phyloP scores from a whole-genome alignment of 805 yeast genomes.

The Jamesozyma piceae region DNA sequence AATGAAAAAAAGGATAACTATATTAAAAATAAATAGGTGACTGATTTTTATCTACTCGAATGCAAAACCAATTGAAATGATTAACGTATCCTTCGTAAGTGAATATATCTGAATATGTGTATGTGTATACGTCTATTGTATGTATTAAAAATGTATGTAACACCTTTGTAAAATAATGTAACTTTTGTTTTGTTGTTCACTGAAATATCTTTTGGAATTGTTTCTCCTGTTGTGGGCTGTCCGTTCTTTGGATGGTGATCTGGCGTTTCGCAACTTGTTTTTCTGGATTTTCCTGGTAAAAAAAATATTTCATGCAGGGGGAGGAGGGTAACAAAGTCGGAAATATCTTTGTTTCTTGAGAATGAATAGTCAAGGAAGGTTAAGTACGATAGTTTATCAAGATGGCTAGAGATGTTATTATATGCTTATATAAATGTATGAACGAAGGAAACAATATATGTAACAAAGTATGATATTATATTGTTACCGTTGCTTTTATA shows the following conservation, averaged over 20 bases:
- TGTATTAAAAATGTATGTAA: neutral
- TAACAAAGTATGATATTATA: neutral
- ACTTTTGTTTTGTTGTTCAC: neutral
- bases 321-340: neutral
- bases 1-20: neutral
- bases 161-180: neutral
- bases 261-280: conserved; percentile 1
- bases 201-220: neutral
- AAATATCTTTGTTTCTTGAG: no score
- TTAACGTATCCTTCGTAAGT: neutral
- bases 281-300: neutral
- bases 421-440: neutral
- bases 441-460: neutral
- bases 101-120: neutral
- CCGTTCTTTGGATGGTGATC: conserved; percentile 1
- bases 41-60: neutral
- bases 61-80: neutral
- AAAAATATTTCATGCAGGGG: neutral
- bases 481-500: neutral
- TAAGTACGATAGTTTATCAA: no score
- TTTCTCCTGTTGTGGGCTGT: neutral
- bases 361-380: no score
- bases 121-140: neutral
- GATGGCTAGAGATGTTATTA: neutral
- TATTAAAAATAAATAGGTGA: neutral